Evolutionary conservation across 2,329 filamentous ascomycete genomes (phyloP).

Genomic region (Cryphonectria nitschkei): DNA sequence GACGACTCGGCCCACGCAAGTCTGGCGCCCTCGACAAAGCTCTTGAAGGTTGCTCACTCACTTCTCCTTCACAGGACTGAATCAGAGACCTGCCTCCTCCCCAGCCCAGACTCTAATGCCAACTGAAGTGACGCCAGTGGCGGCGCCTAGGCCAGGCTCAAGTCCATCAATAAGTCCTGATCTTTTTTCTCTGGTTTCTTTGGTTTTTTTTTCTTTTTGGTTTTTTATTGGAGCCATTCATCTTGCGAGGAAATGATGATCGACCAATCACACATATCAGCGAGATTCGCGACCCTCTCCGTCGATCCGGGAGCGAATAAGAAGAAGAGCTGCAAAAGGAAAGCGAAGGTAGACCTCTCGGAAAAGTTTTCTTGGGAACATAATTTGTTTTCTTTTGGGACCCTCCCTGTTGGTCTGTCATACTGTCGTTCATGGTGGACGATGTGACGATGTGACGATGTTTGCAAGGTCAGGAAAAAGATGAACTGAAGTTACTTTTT

Average conservation of each 20-base stretch:
- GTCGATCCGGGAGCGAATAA: neutral
- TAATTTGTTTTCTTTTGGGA: neutral
- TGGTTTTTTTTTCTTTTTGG: too few relatives aligned
- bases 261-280: neutral
- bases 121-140: neutral
- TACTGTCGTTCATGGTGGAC: neutral
- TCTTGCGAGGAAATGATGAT: constrained; percentile 1
- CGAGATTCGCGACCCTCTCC: neutral
- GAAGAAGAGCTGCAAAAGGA: neutral
- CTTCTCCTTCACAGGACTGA: neutral
- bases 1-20: neutral
- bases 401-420: neutral
- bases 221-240: neutral
- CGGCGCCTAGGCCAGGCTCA: neutral
- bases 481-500: neutral
- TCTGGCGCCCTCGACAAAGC: neutral
- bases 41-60: neutral
- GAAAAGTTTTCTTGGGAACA: too few relatives aligned
- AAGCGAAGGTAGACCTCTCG: neutral
- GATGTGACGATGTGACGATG: constrained; percentile 1
- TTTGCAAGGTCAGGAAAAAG: neutral
- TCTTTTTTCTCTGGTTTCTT: neutral
- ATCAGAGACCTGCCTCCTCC: too few relatives aligned
- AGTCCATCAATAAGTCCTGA: neutral
- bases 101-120: neutral